Evolutionary conservation across 768 basidiomycete genomes (phyloP), one percentile per base, ranked within the genome.

Genomic region (Paxillus ammoniavirescens): DNA sequence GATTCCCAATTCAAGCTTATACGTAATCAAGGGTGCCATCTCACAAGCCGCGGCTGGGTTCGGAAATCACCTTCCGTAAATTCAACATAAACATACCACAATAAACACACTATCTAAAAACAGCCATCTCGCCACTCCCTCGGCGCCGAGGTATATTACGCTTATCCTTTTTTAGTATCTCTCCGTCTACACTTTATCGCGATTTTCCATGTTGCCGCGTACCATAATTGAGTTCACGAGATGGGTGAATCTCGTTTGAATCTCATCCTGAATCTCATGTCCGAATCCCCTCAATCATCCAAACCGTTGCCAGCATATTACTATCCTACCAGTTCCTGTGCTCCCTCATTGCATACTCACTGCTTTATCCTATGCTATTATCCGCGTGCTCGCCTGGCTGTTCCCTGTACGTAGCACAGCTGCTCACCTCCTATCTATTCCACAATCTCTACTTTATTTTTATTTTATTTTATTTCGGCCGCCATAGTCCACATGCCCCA

Each of bases 1-100:
- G 49, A 52, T 71, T 50, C 67, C 61, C 57, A 18, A 60, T 67
- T 47, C 45, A 52, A 65, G 6, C 49, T n/a, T 2, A 23, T 65
- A 70, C 68, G 68, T 70, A 70, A 70, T 70, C 64, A 59, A 65
- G 67, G 70, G 68, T 69, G 58, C 55, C 52, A 31, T 61, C 55
- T 53, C 45, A 62, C 64, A 65, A 63, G 62, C 68, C 68, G 68
- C 70, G 68, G 70, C 68, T 65, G 70, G 59, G 70, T 69, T 72
- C 68, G 68, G 68, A 70, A 70, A 70, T 70, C 68, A 72, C 69
- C 68, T 57, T 72, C 70, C 66, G 68, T 61, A 69, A 70, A 69
- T 59, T 62, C 53, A 58, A 38, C 14, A 37, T 47, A 67, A 69
- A 69, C 2, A 68, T 0, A 0, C n/a, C 14, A 33, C 15, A 60